Percentiles rank a stretch among this genome's conserved stretches.
Conservation (phyloP, 1,284 basidiomycete species). For the Earliella scabrosa region DNA sequence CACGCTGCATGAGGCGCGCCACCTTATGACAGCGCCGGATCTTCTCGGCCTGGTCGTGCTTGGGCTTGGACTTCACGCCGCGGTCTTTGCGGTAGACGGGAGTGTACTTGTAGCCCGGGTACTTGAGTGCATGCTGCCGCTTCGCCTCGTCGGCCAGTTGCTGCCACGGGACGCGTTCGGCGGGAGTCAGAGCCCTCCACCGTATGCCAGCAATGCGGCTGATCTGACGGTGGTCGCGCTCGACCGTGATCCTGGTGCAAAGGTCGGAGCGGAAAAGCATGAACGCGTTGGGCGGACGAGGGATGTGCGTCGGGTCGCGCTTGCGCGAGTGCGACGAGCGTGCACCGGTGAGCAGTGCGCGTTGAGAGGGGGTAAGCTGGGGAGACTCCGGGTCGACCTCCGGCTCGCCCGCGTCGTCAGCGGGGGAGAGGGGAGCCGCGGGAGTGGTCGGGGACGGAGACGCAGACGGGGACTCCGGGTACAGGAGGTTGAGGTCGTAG, state of each 20-base stretch:
- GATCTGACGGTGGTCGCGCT: conserved; percentile 54
- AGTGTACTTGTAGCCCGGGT: conserved; percentile 62
- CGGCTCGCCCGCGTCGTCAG: conserved; percentile 16
- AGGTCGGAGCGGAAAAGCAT: conserved; percentile 81
- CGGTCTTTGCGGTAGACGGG: conserved; percentile 41
- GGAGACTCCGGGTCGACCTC: conserved; percentile 13
- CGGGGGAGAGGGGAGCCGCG: not conserved
- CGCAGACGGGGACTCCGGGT: conserved; percentile 6
- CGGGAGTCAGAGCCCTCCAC: conserved; percentile 44
- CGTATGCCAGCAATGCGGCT: conserved; percentile 51
- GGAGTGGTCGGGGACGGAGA: conserved; percentile 1
- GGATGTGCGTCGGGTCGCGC: conserved; percentile 52
- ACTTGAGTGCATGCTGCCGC: conserved; percentile 48
- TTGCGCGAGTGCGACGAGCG: conserved; percentile 47
- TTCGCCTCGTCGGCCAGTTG: conserved; percentile 51
- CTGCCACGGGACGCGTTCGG: conserved; percentile 45
- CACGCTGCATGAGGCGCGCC: conserved; percentile 47
- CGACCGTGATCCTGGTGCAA: conserved; percentile 46
- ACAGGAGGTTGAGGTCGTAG: conserved; percentile 20
- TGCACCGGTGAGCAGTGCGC: conserved; percentile 21
- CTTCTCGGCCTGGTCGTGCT: conserved; percentile 35
- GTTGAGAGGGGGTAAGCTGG: not conserved
- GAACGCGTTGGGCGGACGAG: conserved; percentile 84
- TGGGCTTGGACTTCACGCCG: conserved; percentile 35
- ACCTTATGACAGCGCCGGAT: conserved; percentile 46